These are phyloP conservation scores for Podaxis sp. DNA, from an alignment of 768 basidiomycete species.

Conservation along the genomic window DNA sequence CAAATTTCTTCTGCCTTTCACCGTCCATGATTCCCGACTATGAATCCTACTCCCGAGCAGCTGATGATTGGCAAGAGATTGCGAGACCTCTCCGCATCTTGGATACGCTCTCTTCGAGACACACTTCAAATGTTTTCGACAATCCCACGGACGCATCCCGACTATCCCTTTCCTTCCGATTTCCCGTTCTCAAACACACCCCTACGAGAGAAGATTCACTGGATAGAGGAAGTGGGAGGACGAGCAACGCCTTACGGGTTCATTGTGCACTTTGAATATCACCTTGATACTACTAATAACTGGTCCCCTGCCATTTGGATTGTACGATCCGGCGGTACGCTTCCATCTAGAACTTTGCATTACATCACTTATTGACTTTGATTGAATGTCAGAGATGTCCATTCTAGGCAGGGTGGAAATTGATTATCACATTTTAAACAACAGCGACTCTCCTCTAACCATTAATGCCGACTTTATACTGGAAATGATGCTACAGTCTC, in stretches of 20 bases:
- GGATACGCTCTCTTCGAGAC: constrained; percentile 8
- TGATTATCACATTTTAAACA: constrained; percentile 2
- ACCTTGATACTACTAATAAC: neutral
- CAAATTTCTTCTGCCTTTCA: neutral
- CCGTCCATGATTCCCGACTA: constrained; percentile 10
- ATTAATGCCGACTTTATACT: constrained; percentile 10
- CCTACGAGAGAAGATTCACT: constrained; percentile 7
- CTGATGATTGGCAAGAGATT: constrained; percentile 11
- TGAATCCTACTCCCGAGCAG: constrained; percentile 12
- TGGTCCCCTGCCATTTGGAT: constrained; percentile 10
- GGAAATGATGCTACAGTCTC: constrained; percentile 11
- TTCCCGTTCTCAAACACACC: constrained; percentile 8
- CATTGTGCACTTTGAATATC: constrained; percentile 4
- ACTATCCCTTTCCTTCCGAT: constrained; percentile 4
- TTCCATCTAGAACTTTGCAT: neutral
- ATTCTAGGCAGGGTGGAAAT: constrained; percentile 9
- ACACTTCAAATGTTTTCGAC: constrained; percentile 6
- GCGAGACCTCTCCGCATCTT: constrained; percentile 9
- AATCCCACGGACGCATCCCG: neutral
- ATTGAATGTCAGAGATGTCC: neutral
- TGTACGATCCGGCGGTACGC: constrained; percentile 1
- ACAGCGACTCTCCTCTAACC: neutral
- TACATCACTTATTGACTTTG: neutral
- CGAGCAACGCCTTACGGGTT: constrained; percentile 3
- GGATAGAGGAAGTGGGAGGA: constrained; percentile 4